Evolutionary conservation across 257 asterid species (phyloP).

Genomic region (Jacaranda mimosifolia): DNA sequence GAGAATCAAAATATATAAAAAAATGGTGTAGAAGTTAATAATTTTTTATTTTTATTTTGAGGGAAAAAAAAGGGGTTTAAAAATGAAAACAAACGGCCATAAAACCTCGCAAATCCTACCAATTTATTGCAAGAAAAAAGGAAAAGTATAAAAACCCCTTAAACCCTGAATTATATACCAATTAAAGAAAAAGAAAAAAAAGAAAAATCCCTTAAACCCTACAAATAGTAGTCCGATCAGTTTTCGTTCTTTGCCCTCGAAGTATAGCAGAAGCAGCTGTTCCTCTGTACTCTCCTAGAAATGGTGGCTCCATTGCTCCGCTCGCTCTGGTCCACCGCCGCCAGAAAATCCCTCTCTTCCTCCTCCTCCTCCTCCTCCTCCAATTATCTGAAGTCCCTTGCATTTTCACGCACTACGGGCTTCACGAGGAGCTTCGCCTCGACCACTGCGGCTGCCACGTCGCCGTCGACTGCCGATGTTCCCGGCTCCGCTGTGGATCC

Average conservation of each 20-base stretch:
- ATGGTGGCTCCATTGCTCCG: constrained; percentile 79
- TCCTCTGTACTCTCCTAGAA: constrained; percentile 37
- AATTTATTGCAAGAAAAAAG: background rate
- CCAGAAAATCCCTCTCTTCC: constrained; percentile 42
- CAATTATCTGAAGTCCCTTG: constrained; percentile 38
- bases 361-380: constrained; percentile 44
- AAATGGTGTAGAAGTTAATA: no score
- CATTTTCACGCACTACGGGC: constrained; percentile 44
- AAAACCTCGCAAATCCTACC: no score
- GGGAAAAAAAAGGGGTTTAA: no score
- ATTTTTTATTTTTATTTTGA: no score
- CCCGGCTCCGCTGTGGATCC: constrained; percentile 64
- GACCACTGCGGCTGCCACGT: constrained; percentile 53
- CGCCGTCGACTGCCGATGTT: constrained; percentile 47
- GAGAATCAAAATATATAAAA: no score
- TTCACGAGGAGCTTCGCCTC: constrained; percentile 60
- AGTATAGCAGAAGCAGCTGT: constrained; percentile 35
- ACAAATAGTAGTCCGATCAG: constrained; percentile 14
- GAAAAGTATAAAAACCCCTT: background rate
- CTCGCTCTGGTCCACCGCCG: constrained; percentile 64
- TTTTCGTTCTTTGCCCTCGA: background rate
- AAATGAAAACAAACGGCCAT: no score
- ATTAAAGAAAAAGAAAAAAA: background rate
- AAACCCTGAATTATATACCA: background rate
- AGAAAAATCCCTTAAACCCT: constrained; percentile 35